Conservation (phyloP, 2,329 filamentous ascomycete species). For the Fusarium verrucosum region DNA sequence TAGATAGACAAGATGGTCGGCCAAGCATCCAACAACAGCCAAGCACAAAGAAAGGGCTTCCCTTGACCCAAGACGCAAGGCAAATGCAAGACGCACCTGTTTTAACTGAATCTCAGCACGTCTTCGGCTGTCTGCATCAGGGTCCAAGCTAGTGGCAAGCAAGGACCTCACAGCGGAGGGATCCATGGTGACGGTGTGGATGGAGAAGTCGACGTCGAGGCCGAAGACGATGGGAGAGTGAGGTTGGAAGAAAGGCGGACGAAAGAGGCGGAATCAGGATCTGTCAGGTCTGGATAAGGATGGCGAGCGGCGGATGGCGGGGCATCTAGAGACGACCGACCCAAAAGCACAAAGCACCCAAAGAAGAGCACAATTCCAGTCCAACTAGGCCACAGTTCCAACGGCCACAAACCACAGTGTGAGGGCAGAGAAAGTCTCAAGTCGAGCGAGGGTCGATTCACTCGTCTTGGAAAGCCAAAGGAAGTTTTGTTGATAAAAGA, state of each 20-base stretch:
- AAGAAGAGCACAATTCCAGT: constrained; percentile 31
- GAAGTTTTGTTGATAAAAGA: constrained; percentile 9
- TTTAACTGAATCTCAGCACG: constrained; percentile 84
- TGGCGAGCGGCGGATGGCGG: constrained; percentile 44
- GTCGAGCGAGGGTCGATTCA: constrained; percentile 13
- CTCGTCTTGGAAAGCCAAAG: constrained; percentile 17
- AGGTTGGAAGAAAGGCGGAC: constrained; percentile 30
- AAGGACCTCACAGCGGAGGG: constrained; percentile 77
- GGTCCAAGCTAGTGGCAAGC: constrained; percentile 78
- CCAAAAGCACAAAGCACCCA: constrained; percentile 28
- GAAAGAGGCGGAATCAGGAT: constrained; percentile 44
- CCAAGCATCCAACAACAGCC: background rate
- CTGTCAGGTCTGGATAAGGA: constrained; percentile 45
- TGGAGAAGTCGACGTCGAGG: constrained; percentile 41
- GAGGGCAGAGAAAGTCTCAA: constrained; percentile 5
- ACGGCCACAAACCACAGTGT: constrained; percentile 28
- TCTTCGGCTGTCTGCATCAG: constrained; percentile 78
- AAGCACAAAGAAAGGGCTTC: constrained; percentile 12
- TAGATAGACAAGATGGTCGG: background rate
- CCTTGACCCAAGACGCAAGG: constrained; percentile 19
- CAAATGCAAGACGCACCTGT: constrained; percentile 65
- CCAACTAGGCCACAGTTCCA: constrained; percentile 33
- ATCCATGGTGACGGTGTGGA: constrained; percentile 68
- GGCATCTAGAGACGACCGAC: constrained; percentile 43
- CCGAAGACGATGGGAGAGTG: constrained; percentile 37